phyloP scores from a whole-genome alignment of 129 eudicot genomes.

The Glebionis coronaria region DNA sequence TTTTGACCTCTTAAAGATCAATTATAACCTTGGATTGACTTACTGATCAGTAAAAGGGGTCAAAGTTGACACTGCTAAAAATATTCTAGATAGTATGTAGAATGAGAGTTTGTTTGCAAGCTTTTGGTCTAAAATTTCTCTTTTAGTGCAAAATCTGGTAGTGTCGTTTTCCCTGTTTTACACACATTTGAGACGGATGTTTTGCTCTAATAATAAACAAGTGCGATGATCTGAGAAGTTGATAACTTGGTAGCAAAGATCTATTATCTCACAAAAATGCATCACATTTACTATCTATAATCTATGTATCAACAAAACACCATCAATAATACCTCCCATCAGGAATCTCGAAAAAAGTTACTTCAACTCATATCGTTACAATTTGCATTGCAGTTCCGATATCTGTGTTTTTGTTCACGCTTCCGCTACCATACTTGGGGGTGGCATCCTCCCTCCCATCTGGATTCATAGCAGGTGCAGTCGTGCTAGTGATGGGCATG shows the following conservation, averaged over 20 bases:
- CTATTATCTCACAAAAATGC: not conserved
- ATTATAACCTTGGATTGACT: no score
- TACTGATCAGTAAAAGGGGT: no score
- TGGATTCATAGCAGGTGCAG: constrained; percentile 73
- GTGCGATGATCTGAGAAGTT: not conserved
- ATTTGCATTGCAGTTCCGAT: constrained; percentile 60
- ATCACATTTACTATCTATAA: not conserved
- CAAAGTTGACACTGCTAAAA: no score
- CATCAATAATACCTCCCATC: no score
- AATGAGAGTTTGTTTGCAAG: no score
- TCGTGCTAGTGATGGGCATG: constrained; percentile 72
- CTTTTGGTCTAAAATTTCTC: not conserved
- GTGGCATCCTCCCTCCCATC: constrained; percentile 90
- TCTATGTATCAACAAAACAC: not conserved
- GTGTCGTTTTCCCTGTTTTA: not conserved
- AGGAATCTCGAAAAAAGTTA: no score
- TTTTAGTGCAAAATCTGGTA: not conserved
- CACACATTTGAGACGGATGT: not conserved
- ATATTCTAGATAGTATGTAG: no score
- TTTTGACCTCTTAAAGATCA: no score
- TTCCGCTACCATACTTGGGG: constrained; percentile 88
- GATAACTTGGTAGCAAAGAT: not conserved
- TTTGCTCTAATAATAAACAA: not conserved
- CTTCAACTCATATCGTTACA: not conserved
- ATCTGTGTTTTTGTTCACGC: constrained; percentile 78